Percentiles rank a stretch among this genome's conserved stretches.
Conservation (phyloP, 176 grass and related monocot species). For the Cenchrus purpureus region DNA sequence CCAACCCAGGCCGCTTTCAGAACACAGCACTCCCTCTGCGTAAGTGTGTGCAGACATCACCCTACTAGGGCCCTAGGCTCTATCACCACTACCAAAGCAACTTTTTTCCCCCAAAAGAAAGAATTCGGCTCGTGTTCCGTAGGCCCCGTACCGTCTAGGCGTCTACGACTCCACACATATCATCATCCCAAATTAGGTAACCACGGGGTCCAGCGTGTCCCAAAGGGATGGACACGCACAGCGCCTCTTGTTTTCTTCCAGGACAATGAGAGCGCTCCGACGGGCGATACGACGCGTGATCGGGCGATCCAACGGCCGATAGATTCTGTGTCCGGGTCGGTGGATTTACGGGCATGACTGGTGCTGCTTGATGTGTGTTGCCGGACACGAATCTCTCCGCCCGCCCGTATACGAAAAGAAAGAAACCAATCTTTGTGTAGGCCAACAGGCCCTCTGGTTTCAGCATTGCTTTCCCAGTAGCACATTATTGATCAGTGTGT, state of each 20-base stretch:
- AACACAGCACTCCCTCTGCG: conserved; percentile 9
- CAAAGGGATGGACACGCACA: conserved; percentile 20
- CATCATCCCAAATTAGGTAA: conserved; percentile 49
- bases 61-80: background rate
- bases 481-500: conserved; percentile 27
- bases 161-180: conserved; percentile 14
- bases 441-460: conserved; percentile 32
- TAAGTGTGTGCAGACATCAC: conserved; percentile 38
- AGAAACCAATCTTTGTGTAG: conserved; percentile 28
- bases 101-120: conserved; percentile 24
- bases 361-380: conserved; percentile 43
- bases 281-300: conserved; percentile 47
- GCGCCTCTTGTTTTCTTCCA: conserved; percentile 25
- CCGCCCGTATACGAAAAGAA: conserved; percentile 17
- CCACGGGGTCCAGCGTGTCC: conserved; percentile 39
- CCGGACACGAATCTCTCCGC: conserved; percentile 53
- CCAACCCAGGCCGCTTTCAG: conserved; percentile 5
- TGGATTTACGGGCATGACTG: conserved; percentile 56
- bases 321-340: conserved; percentile 59
- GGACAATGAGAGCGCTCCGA: conserved; percentile 41
- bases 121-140: conserved; percentile 27
- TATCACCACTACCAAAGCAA: conserved; percentile 2
- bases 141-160: conserved; percentile 36
- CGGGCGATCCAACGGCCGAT: conserved; percentile 58
- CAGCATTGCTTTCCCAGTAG: background rate